Base-by-base conservation (phyloP, 73 alveolate genomes). In the Tetrahymena elliotti region DNA sequence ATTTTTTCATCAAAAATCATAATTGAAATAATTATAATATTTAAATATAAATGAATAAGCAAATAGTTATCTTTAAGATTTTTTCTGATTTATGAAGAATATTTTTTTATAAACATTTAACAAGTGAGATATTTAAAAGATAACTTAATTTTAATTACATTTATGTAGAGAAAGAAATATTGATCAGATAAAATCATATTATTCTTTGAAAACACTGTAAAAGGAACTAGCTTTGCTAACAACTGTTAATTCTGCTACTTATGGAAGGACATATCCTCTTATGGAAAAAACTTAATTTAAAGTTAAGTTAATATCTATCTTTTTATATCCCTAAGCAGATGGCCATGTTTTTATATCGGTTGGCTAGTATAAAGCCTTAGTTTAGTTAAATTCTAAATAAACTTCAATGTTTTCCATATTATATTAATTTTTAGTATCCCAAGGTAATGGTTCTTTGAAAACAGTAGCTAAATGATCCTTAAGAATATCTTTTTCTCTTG, bases 401-500 rank as follows among this genome's bases (percentile, higher is more conserved):
- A 68, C 93, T 88, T 94, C 96, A 33, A 94, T 88, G 20, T 36
- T 84, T 35, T 94, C 93, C 37, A 94, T 24, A 33, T 27, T 84
- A 38, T 94, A 94, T 31, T 88, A 22, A 35, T 94, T 11, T 68
- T 94, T 38, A 33, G 31, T 22, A 94, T 94, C 96, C 96, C 96
- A 94, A 3, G 96, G 96, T 54, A 94, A 94, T 40, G 96, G 96
- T 4, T 83, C 93, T 47, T 39, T 33, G 88, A 94, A 94, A 12
- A 94, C 22, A 20, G 93, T n/a, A 24, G 54, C 83, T 41, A 94
- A 52, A 35, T 84, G 93, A 68, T 94, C 94, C 12, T 84, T 83
- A 33, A 94, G 84, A 16, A 40, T 47, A 38, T 93, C 53, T 34
- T 92, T 33, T 34, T 94, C 96, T 47, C 93, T 47, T 38, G 93